Percentiles rank a stretch among this genome's conserved stretches.
phyloP scores from a whole-genome alignment of 2,329 filamentous ascomycete species.

The Myriosclerotinia scirpicola region DNA sequence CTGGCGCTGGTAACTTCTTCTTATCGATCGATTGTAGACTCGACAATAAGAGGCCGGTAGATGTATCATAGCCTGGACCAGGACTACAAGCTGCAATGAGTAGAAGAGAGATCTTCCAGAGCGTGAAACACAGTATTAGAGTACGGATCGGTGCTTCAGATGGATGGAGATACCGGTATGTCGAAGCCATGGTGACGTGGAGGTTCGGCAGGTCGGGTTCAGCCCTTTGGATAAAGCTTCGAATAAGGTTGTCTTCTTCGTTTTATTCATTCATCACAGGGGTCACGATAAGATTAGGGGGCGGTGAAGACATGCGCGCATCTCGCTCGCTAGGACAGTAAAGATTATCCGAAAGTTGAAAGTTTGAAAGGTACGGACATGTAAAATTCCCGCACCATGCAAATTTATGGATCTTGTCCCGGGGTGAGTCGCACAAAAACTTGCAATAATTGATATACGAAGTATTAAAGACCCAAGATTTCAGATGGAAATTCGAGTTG shows the following conservation, averaged over 20 bases:
- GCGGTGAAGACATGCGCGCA: conserved; percentile 1
- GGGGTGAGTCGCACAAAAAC: not conserved
- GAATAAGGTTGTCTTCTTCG: conserved; percentile 1
- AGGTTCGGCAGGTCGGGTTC: conserved; percentile 17
- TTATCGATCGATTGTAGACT: conserved; percentile 29
- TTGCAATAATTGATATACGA: not conserved
- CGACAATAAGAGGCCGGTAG: conserved; percentile 55
- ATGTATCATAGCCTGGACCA: conserved; percentile 74
- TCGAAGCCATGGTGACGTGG: conserved; percentile 12
- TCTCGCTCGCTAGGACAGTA: not conserved
- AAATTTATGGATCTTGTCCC: conserved; percentile 5
- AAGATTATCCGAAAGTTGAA: conserved; percentile 3
- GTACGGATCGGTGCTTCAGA: conserved; percentile 31
- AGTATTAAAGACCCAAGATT: not conserved
- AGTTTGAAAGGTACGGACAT: not conserved
- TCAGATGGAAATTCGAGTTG: not conserved
- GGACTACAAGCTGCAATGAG: conserved; percentile 57
- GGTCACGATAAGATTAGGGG: conserved; percentile 20
- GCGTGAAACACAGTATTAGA: conserved; percentile 48
- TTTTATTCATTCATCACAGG: conserved; percentile 10
- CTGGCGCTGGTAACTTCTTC: conserved; percentile 28
- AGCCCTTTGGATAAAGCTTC: conserved; percentile 20
- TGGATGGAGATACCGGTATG: conserved; percentile 10
- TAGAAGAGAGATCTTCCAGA: conserved; percentile 70
- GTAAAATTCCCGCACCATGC: conserved; percentile 3